Base-by-base conservation (phyloP, 805 yeast genomes). In the Cyberlindnera samutprakarnensis region DNA sequence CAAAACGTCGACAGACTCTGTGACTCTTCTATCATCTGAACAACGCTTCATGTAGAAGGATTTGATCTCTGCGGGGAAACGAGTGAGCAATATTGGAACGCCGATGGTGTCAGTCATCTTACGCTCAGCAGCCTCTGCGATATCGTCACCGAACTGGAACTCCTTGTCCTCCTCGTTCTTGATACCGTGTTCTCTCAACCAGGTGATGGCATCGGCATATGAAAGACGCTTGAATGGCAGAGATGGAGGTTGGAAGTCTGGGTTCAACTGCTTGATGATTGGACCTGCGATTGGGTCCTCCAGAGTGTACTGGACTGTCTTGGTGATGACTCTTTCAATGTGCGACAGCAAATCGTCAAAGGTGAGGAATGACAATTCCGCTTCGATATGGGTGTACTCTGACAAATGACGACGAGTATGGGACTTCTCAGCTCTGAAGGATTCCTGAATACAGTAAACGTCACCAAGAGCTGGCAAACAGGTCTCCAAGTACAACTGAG, bases 111-210 rank as follows among this genome's bases (percentile, higher is more conserved):
- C 99, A 21, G 95, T 86, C 99, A 92, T 92, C 62, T 80, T 84
- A 60, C 99, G 83, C 72, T 92, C 99, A 38, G 96, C 98, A 35
- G 98, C 98, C 67, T 92, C 99, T 39, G 97, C 96, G 44, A 92
- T 92, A 60, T 92, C 99, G 56, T 92, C 99, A 60, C 99, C 99
- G 48, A 92, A 92, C 63, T 81, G 75, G 78, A 90, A 92, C 47
- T 68, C 65, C 57, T 86, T 82, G 42, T 92, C 96, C 10, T 90
- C 96, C 68, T 92, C 98, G 73, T 90, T 92, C 53, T 78, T 78
- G 51, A 94, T 76, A 33, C 81, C 90, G 63, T 90, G 86, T 63
- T 88, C 96, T 73, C 86, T 85, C 62, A 92, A 78, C 97, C 98
- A 92, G 22, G 78, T 85, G 47, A 92, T 70, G 18, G 98, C 98